A percentile compares a stretch with the other conserved stretches of the same genome.
Conservation (phyloP, 352 stramenopile genomes). For the Aphanomyces astaci region DNA sequence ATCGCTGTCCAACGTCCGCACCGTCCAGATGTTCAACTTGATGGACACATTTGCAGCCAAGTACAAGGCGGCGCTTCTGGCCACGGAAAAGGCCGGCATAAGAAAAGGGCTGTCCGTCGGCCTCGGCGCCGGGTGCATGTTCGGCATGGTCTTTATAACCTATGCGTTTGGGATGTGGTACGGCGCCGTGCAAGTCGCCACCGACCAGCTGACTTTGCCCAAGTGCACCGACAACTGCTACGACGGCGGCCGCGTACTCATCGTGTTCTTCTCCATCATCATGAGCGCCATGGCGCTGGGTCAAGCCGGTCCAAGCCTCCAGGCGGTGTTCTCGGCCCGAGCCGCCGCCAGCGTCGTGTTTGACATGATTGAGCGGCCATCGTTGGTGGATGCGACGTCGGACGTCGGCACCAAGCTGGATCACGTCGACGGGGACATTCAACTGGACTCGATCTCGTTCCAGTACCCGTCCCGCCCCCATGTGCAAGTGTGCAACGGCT, state of each 20-base stretch:
- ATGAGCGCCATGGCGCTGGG: slow-evolving; percentile 33
- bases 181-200: slow-evolving; percentile 24
- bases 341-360: slow-evolving; percentile 2
- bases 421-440: slow-evolving; percentile 39
- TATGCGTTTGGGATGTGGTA: slow-evolving; percentile 36
- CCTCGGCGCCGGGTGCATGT: slow-evolving; percentile 24
- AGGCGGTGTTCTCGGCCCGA: slow-evolving; percentile 23
- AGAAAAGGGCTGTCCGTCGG: slow-evolving; percentile 11
- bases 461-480: slow-evolving; percentile 49
- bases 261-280: slow-evolving; percentile 30
- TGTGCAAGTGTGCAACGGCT: slow-evolving; percentile 46
- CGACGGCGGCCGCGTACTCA: slow-evolving; percentile 31
- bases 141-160: slow-evolving; percentile 33
- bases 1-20: slow-evolving; percentile 9
- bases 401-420: slow-evolving; percentile 31
- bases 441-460: slow-evolving; percentile 82
- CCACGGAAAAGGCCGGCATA: slow-evolving; percentile 21
- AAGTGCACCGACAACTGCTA: slow-evolving; percentile 18
- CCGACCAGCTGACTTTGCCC: slow-evolving; percentile 18
- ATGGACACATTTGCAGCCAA: slow-evolving; percentile 9
- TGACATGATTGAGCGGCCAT: slow-evolving; percentile 14
- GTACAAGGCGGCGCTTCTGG: slow-evolving; percentile 8
- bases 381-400: slow-evolving; percentile 30
- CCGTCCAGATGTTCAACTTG: slow-evolving; percentile 17
- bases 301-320: slow-evolving; percentile 29